Conservation (phyloP, 164 flowering plant genomes). For the Brasenia schreberi region DNA sequence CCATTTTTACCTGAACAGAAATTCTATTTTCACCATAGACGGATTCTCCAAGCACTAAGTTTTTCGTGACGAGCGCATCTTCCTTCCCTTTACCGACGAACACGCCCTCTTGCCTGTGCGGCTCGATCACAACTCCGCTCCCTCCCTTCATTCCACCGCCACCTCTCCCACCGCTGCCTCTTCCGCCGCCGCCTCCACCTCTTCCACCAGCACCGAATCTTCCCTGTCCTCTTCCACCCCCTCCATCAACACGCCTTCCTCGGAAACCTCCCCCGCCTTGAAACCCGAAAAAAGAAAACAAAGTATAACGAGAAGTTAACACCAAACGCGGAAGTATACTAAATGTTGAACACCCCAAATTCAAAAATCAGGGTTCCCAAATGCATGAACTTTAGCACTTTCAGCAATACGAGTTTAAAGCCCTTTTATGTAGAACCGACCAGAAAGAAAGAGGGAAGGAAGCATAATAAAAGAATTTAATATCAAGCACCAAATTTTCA, state of each 20-base stretch:
- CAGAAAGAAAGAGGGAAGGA: too few species aligned
- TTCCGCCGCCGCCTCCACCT: slow-evolving; percentile 17
- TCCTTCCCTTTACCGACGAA: slow-evolving; percentile 91
- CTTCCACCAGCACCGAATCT: slow-evolving; percentile 31
- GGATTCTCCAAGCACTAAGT: slow-evolving; percentile 81
- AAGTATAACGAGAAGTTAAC: too few species aligned
- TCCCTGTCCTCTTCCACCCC: slow-evolving; percentile 28
- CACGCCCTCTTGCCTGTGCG: slow-evolving; percentile 84
- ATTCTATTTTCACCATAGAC: slow-evolving; percentile 90
- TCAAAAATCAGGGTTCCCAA: too few species aligned
- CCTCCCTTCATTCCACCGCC: slow-evolving; percentile 85
- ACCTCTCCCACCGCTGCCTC: slow-evolving; percentile 25
- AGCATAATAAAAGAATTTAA: too few species aligned
- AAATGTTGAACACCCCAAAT: too few species aligned
- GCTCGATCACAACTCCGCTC: slow-evolving; percentile 67
- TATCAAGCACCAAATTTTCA: too few species aligned
- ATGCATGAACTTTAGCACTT: too few species aligned
- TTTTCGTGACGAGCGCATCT: slow-evolving; percentile 87
- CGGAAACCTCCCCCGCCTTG: slow-evolving; percentile 9
- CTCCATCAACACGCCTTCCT: slow-evolving; percentile 32
- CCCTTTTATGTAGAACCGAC: too few species aligned
- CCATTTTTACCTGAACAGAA: slow-evolving; percentile 53
- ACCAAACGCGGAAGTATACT: too few species aligned
- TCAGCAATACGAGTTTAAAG: too few species aligned
- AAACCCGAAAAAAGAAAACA: neutral